Percentiles rank a stretch among this genome's conserved stretches.
Conservation (phyloP, 169 alveolate species). For the Eimeria acervulina region DNA sequence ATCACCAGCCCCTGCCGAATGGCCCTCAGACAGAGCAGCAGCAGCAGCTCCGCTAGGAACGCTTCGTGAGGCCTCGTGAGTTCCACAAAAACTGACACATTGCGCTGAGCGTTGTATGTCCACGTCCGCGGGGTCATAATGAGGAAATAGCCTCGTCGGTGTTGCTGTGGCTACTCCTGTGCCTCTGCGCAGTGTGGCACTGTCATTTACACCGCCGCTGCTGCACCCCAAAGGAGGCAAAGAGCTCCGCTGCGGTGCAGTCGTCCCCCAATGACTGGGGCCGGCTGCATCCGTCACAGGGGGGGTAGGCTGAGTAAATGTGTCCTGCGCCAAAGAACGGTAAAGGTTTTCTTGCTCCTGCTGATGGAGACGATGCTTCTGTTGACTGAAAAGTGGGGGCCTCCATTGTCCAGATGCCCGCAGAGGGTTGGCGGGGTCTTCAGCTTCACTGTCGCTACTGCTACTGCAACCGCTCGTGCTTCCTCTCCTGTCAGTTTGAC, state of each 20-base stretch:
- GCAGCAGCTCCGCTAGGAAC: slow-evolving; percentile 32
- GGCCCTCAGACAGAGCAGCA: slow-evolving; percentile 50
- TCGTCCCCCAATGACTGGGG: slow-evolving; percentile 39
- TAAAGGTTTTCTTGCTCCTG: slow-evolving; percentile 26
- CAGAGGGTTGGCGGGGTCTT: not conserved
- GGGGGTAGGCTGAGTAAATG: not conserved
- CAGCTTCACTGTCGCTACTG: slow-evolving; percentile 63
- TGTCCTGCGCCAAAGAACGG: slow-evolving; percentile 22
- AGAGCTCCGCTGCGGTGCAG: slow-evolving; percentile 68
- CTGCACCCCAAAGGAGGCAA: slow-evolving; percentile 55
- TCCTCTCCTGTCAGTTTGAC: slow-evolving; percentile 3
- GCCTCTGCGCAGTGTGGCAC: slow-evolving; percentile 17
- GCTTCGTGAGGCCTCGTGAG: slow-evolving; percentile 25
- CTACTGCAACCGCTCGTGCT: slow-evolving; percentile 55
- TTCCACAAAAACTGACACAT: not conserved
- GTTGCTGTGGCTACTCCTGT: slow-evolving; percentile 59
- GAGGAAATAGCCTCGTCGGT: slow-evolving; percentile 66
- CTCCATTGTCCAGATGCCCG: slow-evolving; percentile 57
- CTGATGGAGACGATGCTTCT: slow-evolving; percentile 22
- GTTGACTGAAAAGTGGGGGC: slow-evolving; percentile 19
- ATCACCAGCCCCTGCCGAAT: slow-evolving; percentile 10
- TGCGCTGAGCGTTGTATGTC: slow-evolving; percentile 38
- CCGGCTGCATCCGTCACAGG: not conserved
- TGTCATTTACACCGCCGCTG: slow-evolving; percentile 14
- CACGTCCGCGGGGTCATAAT: slow-evolving; percentile 31